phyloP scores from a whole-genome alignment of 441 rosid species.

The Bocquillonia castaneifolia region DNA sequence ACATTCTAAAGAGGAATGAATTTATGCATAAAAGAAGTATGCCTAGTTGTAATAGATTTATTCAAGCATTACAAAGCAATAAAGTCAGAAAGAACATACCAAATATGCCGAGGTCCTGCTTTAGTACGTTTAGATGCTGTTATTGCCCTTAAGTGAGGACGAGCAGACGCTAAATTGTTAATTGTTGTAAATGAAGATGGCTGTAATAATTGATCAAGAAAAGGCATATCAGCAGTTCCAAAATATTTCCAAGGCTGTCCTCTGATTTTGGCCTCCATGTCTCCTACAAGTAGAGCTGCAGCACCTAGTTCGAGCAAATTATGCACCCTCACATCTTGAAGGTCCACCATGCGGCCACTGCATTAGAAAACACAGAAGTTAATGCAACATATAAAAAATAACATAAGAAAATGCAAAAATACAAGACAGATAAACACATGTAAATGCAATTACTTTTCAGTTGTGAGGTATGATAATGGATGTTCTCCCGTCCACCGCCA shows the following conservation, averaged over 20 bases:
- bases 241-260: constrained; percentile 92
- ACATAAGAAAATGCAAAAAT: constrained; percentile 1
- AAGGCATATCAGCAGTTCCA: constrained; percentile 91
- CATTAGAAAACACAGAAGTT: constrained; percentile 19
- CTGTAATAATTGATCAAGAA: constrained; percentile 89
- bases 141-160: constrained; percentile 77
- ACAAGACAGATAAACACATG: background rate
- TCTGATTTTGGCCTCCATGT: constrained; percentile 89
- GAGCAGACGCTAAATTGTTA: constrained; percentile 71
- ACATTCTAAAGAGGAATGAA: background rate
- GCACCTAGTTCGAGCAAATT: constrained; percentile 94
- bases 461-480: constrained; percentile 43
- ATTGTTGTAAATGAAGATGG: constrained; percentile 75
- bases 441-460: constrained; percentile 61
- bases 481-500: constrained; percentile 91
- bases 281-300: constrained; percentile 93
- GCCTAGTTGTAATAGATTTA: constrained; percentile 16
- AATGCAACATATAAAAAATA: constrained; percentile 6
- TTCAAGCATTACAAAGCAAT: constrained; percentile 24
- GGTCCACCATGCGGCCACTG: constrained; percentile 61
- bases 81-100: constrained; percentile 42
- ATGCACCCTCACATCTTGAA: constrained; percentile 63
- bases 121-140: constrained; percentile 87
- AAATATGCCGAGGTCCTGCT: constrained; percentile 72
- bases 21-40: background rate